Percentiles rank a stretch among this genome's conserved stretches.
Conservation (phyloP, 129 eudicot species). For the Centaurea solstitialis region DNA sequence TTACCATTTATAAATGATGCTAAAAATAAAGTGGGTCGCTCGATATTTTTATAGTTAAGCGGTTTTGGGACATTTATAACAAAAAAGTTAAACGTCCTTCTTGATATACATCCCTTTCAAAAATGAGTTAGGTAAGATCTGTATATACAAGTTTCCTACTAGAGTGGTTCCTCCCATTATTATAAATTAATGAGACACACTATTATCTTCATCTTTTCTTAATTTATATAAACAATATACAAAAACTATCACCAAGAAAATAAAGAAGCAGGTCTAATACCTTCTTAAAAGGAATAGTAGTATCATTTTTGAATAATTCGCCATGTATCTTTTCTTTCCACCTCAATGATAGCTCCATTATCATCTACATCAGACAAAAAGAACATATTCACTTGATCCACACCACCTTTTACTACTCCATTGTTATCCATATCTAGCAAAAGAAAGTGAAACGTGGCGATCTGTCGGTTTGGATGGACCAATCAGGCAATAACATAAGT, state of each 20-base stretch:
- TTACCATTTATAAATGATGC: no score
- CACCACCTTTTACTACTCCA: neutral
- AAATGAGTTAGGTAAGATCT: neutral
- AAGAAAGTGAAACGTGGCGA: neutral
- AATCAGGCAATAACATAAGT: neutral
- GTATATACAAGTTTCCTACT: neutral
- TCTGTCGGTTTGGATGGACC: neutral
- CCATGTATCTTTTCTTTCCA: neutral
- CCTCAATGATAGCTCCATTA: neutral
- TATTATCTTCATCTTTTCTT: no score
- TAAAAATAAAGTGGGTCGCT: no score
- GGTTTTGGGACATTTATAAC: no score
- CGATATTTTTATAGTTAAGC: no score
- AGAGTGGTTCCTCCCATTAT: no score
- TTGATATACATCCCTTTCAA: no score
- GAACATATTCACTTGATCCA: neutral
- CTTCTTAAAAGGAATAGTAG: neutral
- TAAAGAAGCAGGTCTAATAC: no score
- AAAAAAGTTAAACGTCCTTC: no score
- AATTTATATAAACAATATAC: no score
- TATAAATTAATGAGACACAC: no score
- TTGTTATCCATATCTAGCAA: neutral
- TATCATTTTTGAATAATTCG: neutral
- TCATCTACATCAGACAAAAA: neutral
- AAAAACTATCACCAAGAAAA: no score